Evolutionary conservation across 2,329 filamentous ascomycete genomes (phyloP).

Genomic region (Pyrenochaeta sp.): DNA sequence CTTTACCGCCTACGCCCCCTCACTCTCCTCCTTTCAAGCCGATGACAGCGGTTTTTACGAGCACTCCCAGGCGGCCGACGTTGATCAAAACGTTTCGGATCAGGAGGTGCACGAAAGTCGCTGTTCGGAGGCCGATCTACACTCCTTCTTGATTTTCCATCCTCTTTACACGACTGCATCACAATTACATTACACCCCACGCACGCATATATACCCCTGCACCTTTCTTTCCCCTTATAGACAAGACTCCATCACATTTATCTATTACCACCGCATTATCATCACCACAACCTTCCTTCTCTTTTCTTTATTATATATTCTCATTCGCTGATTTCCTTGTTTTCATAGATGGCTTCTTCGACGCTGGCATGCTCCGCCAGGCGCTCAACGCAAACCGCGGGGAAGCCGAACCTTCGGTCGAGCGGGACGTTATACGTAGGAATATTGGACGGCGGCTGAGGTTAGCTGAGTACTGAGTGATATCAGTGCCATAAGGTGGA

Average conservation of each 20-base stretch:
- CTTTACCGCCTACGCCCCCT: constrained; percentile 44
- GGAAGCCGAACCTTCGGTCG: constrained; percentile 61
- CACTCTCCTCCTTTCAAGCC: constrained; percentile 47
- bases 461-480: constrained; percentile 69
- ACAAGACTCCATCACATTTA: constrained; percentile 11
- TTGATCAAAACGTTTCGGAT: constrained; percentile 29
- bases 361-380: constrained; percentile 92
- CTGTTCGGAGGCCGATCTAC: constrained; percentile 30
- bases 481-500: no score
- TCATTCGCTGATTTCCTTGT: constrained; percentile 43
- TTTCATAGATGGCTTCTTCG: constrained; percentile 88
- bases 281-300: constrained; percentile 2
- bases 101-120: constrained; percentile 24
- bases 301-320: constrained; percentile 8
- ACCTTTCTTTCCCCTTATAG: background rate
- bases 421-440: constrained; percentile 69
- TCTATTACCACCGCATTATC: constrained; percentile 1
- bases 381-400: constrained; percentile 74
- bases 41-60: constrained; percentile 41
- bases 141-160: background rate
- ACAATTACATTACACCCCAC: background rate
- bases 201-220: background rate
- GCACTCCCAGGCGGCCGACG: constrained; percentile 30
- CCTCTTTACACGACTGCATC: constrained; percentile 1
- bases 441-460: constrained; percentile 79